Percentiles rank a stretch among this genome's conserved stretches.
phyloP scores from a whole-genome alignment of 2,329 filamentous ascomycete genomes.

The Ophiobolus disseminans region DNA sequence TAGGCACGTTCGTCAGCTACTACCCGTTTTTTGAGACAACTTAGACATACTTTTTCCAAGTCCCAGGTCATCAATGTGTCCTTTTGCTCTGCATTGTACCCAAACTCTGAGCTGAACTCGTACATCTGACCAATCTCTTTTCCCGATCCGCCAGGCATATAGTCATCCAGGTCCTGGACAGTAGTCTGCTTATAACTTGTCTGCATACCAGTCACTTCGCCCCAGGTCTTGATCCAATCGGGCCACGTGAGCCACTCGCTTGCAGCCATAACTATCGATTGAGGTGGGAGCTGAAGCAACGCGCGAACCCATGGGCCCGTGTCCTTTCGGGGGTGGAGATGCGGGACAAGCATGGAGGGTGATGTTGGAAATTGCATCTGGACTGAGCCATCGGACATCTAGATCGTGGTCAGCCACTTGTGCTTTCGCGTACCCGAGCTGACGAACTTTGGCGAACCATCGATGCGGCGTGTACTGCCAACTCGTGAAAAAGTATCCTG shows the following conservation, averaged over 20 bases:
- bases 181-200: constrained; percentile 25
- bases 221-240: constrained; percentile 31
- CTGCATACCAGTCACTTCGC: constrained; percentile 22
- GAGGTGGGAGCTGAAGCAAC: constrained; percentile 24
- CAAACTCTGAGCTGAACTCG: constrained; percentile 37
- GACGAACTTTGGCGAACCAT: constrained; percentile 24
- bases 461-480: constrained; percentile 20
- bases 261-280: constrained; percentile 33
- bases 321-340: constrained; percentile 22
- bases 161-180: constrained; percentile 20
- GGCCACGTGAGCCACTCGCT: constrained; percentile 26
- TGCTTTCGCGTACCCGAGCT: not conserved
- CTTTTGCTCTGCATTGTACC: constrained; percentile 40
- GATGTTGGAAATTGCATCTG: constrained; percentile 24
- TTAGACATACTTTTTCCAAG: constrained; percentile 14
- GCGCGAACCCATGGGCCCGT: constrained; percentile 26
- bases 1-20: constrained; percentile 3
- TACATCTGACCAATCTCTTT: constrained; percentile 39
- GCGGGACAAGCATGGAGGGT: constrained; percentile 17
- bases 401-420: not conserved
- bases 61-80: constrained; percentile 18
- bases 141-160: constrained; percentile 29
- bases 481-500: constrained; percentile 30
- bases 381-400: constrained; percentile 20
- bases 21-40: not conserved